Conservation (phyloP, 2,329 filamentous ascomycete species). For the Fusarium sublunatum region DNA sequence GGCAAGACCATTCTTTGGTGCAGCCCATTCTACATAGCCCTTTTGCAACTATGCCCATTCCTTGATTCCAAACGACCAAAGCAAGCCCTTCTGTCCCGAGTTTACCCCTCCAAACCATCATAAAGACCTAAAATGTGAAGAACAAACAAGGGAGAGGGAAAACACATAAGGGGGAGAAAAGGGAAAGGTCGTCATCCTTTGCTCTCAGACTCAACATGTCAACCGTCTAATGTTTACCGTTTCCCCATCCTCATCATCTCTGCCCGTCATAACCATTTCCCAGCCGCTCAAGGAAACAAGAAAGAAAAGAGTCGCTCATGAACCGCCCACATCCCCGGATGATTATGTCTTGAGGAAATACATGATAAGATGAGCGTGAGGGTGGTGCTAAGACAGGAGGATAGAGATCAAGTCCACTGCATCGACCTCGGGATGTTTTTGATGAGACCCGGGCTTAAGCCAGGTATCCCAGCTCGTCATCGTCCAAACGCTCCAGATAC, state of each 20-base stretch:
- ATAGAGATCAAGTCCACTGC: background rate
- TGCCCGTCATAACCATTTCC: slow-evolving; percentile 19
- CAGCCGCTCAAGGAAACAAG: slow-evolving; percentile 26
- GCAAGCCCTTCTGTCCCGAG: background rate
- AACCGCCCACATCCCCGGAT: slow-evolving; percentile 3
- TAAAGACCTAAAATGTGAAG: slow-evolving; percentile 13
- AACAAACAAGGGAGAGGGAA: slow-evolving; percentile 15
- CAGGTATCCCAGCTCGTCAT: slow-evolving; percentile 93
- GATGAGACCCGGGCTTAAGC: slow-evolving; percentile 65
- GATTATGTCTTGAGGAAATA: slow-evolving; percentile 12
- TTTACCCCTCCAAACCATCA: slow-evolving; percentile 6
- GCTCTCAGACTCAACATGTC: slow-evolving; percentile 14
- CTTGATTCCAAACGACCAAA: slow-evolving; percentile 11
- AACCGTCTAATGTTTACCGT: slow-evolving; percentile 35
- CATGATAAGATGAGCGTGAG: slow-evolving; percentile 12
- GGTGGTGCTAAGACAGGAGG: slow-evolving; percentile 1
- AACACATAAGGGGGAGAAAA: background rate
- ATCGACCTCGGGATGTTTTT: background rate
- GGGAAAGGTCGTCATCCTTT: slow-evolving; percentile 3
- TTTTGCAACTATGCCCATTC: slow-evolving; percentile 19
- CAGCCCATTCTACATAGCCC: slow-evolving; percentile 21
- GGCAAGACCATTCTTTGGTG: background rate
- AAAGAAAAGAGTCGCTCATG: slow-evolving; percentile 21
- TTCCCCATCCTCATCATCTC: slow-evolving; percentile 18
- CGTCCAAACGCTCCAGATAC: slow-evolving; percentile 94